A percentile compares a stretch with the other conserved stretches of the same genome.
phyloP scores from a whole-genome alignment of 1,139 yeast genomes.

The Geotrichum siamense region DNA sequence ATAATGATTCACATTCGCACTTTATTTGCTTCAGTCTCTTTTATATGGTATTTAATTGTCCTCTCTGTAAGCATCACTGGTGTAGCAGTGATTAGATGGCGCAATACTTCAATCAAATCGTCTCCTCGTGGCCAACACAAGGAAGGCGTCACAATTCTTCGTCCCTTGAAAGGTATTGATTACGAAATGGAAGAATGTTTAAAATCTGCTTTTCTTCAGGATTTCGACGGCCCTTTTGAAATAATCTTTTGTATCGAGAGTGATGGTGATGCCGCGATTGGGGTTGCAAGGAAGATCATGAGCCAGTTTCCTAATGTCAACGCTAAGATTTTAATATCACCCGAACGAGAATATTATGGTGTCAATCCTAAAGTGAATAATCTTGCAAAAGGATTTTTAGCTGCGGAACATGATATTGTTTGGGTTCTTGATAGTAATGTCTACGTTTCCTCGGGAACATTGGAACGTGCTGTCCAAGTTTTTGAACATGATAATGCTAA shows the following conservation, averaged over 20 bases:
- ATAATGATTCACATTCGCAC: too few relatives aligned
- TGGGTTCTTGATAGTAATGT: slow-evolving; percentile 92
- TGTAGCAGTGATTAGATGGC: slow-evolving; percentile 7
- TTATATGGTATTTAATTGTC: neutral
- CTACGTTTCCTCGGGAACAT: slow-evolving; percentile 62
- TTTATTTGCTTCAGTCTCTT: slow-evolving; percentile 17
- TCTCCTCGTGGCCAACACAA: slow-evolving; percentile 15
- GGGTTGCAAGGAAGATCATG: slow-evolving; percentile 47
- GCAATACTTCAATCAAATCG: slow-evolving; percentile 11
- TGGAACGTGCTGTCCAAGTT: slow-evolving; percentile 57
- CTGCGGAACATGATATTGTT: slow-evolving; percentile 62
- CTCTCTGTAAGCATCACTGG: slow-evolving; percentile 12
- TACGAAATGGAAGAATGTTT: slow-evolving; percentile 65
- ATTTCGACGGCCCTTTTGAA: slow-evolving; percentile 58
- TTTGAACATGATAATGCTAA: slow-evolving; percentile 30
- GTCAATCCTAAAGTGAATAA: slow-evolving; percentile 89
- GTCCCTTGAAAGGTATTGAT: slow-evolving; percentile 83
- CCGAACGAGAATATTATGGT: slow-evolving; percentile 44
- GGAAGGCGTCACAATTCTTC: slow-evolving; percentile 63
- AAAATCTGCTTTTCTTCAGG: slow-evolving; percentile 59
- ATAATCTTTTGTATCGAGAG: slow-evolving; percentile 70
- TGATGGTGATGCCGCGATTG: slow-evolving; percentile 56
- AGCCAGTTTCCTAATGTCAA: slow-evolving; percentile 51
- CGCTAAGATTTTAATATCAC: slow-evolving; percentile 47
- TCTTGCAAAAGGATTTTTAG: slow-evolving; percentile 64